Conservation (phyloP, 805 yeast species). For the Isabelozyma rhagii region DNA sequence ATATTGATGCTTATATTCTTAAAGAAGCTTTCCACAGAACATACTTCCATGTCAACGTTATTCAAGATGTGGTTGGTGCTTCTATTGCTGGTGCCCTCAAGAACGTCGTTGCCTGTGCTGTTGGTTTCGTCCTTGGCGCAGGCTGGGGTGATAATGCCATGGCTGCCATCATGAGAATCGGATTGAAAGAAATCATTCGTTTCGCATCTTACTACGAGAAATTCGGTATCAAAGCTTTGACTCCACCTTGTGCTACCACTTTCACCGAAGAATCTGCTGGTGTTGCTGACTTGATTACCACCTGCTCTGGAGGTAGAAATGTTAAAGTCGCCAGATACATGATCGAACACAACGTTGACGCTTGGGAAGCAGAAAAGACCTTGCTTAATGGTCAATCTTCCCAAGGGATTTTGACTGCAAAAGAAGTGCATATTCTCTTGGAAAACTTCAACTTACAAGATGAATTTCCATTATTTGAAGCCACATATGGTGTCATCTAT, state of each 20-base stretch:
- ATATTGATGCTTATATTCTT: slow-evolving; percentile 68
- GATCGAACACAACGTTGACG: slow-evolving; percentile 75
- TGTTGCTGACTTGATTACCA: slow-evolving; percentile 96
- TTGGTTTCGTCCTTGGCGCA: slow-evolving; percentile 95
- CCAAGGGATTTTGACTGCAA: slow-evolving; percentile 89
- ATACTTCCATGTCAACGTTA: slow-evolving; percentile 93
- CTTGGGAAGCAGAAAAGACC: slow-evolving; percentile 79
- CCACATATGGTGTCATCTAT: slow-evolving; percentile 80
- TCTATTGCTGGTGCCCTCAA: slow-evolving; percentile 96
- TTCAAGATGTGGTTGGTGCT: slow-evolving; percentile 92
- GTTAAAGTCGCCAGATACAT: slow-evolving; percentile 84
- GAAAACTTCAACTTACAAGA: slow-evolving; percentile 46
- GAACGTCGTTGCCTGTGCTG: slow-evolving; percentile 93
- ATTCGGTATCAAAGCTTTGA: slow-evolving; percentile 47
- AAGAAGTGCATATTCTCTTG: slow-evolving; percentile 87
- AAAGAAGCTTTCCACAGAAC: slow-evolving; percentile 93
- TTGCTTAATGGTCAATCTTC: slow-evolving; percentile 94
- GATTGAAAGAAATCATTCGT: slow-evolving; percentile 82
- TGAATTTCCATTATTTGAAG: slow-evolving; percentile 80
- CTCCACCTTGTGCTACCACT: slow-evolving; percentile 73
- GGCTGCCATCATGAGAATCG: slow-evolving; percentile 96
- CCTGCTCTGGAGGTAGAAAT: slow-evolving; percentile 97
- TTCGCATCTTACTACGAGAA: slow-evolving; percentile 60
- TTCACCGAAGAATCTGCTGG: slow-evolving; percentile 95
- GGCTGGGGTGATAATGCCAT: slow-evolving; percentile 99